Evolutionary conservation across 768 basidiomycete genomes (phyloP), one percentile per base, ranked within the genome.

Genomic region (Tephrocybe sp.): DNA sequence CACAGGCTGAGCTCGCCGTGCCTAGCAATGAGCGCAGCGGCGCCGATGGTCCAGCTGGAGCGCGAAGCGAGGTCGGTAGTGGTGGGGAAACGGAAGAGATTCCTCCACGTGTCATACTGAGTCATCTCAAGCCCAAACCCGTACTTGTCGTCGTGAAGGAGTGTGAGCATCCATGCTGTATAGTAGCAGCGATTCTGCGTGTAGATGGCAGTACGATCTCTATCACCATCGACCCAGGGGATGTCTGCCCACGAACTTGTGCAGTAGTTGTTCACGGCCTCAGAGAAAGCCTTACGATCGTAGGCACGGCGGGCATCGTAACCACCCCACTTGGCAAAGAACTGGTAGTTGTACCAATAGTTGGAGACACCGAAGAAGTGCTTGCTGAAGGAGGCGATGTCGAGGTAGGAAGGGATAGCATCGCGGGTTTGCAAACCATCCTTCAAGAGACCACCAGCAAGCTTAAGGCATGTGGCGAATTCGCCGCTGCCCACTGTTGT

Each of bases 141-240:
- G 9, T 55, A 43, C 32, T 45, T 56, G 47, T 53, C 64, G 40
- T 54, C 53, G 12, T 54, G 53, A 6, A 54, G 49, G 16, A 54
- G 34, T 1, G 27, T 54, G 7, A 51, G 35, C 49, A 51, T 54
- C 49, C 49, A 54, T 24, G 53, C 49, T 16, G 49, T 19, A 18
- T 54, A 25, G 19, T 19, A 46, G 41, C 53, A 54, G 2, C 36
- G 18, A 19, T 50, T 26, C 21, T 31, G 16, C 1, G 30, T 43
- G 16, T 32, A 54, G 1, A 16, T 21, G 0, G 43, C 2, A 9
- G 18, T 24, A 21, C 43, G 16, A 15, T 51, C 49, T 1, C 11
- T 13, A 21, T 51, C 49, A 5, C 37, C 49, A 1, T 6, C 36
- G 8, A 13, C 43, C 49, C 49, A 51, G 15, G 28, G 49, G 27